Evolutionary conservation across 805 yeast species (phyloP).

Genomic region (Candida insectorum): DNA sequence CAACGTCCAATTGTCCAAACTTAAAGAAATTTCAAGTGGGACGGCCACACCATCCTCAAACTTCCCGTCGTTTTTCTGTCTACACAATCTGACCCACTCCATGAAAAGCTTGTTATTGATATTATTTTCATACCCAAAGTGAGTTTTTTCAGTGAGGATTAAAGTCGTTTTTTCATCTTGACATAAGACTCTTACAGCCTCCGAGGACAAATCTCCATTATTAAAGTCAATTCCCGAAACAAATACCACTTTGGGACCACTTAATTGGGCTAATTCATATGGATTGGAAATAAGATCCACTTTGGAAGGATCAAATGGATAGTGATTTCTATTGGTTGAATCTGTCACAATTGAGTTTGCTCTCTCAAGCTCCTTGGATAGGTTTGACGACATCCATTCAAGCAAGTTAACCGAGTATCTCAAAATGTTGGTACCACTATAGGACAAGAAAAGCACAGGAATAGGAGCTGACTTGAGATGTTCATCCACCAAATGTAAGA

Average conservation of each 20-base stretch:
- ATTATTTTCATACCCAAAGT: conserved; percentile 34
- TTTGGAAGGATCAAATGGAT: conserved; percentile 75
- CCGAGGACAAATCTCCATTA: conserved; percentile 59
- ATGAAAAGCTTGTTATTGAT: conserved; percentile 48
- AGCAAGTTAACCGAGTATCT: conserved; percentile 84
- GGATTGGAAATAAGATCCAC: conserved; percentile 54
- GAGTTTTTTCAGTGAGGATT: conserved; percentile 67
- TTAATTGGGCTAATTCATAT: conserved; percentile 49
- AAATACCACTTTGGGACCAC: conserved; percentile 77
- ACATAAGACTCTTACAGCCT: conserved; percentile 54
- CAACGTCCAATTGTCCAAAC: conserved; percentile 36
- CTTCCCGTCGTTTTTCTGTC: conserved; percentile 26
- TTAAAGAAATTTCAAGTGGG: conserved; percentile 43
- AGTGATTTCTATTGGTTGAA: conserved; percentile 45
- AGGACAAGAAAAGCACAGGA: conserved; percentile 75
- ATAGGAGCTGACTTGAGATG: conserved; percentile 55
- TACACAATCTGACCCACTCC: conserved; percentile 50
- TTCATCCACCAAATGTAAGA: conserved; percentile 69
- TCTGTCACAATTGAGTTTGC: conserved; percentile 17
- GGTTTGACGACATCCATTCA: conserved; percentile 93
- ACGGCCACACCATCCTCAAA: conserved; percentile 63
- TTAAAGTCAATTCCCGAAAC: conserved; percentile 67
- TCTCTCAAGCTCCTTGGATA: conserved; percentile 80
- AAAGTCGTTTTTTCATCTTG: conserved; percentile 65
- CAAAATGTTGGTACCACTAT: conserved; percentile 73